phyloP scores from a whole-genome alignment of 78 protist genomes.

The slime mould (Dictyostelium discoideum) region DNA sequence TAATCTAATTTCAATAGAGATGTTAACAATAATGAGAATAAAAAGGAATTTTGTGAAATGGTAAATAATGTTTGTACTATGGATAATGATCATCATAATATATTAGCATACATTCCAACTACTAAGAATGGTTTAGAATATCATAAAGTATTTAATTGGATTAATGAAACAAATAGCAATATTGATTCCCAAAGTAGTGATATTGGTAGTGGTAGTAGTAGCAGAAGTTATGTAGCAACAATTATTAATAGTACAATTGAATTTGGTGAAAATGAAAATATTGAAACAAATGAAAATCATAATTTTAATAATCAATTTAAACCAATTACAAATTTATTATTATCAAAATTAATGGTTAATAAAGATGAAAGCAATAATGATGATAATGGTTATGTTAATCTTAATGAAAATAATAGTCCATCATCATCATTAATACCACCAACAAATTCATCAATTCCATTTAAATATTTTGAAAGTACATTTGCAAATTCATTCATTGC shows the following conservation, averaged over 20 bases:
- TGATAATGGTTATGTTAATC: neutral
- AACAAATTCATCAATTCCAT: conserved; percentile 5
- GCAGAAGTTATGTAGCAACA: neutral
- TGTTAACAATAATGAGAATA: neutral
- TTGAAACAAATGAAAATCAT: neutral
- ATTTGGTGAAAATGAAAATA: neutral
- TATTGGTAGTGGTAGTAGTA: neutral
- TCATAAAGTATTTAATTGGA: neutral
- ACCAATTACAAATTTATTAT: neutral
- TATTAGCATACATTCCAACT: neutral
- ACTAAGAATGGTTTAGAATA: neutral
- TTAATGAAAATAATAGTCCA: neutral
- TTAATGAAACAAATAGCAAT: neutral
- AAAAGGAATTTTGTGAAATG: neutral
- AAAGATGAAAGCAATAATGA: neutral
- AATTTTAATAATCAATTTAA: neutral
- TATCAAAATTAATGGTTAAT: neutral
- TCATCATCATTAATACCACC: neutral
- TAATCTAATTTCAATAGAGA: neutral
- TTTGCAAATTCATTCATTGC: neutral
- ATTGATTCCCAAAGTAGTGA: neutral
- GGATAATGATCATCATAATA: neutral
- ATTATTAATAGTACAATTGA: neutral
- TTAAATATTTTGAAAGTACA: neutral
- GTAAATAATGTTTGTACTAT: neutral